These are phyloP conservation scores for Pythium pyrilobum DNA, from an alignment of 352 stramenopile species.

Conservation along the genomic window DNA sequence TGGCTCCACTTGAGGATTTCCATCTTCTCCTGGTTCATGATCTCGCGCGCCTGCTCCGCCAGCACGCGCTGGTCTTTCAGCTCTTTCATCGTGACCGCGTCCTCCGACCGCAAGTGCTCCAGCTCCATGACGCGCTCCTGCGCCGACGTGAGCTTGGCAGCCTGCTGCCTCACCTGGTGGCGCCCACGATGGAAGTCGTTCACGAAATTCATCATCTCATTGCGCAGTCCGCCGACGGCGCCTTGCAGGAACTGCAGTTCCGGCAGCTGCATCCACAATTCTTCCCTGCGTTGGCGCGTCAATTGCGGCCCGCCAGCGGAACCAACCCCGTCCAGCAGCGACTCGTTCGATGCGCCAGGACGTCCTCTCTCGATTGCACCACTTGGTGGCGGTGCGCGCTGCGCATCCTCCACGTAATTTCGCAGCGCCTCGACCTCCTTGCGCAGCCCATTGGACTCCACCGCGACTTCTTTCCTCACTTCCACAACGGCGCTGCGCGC, in stretches of 20 bases:
- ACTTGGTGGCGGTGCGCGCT: constrained; percentile 1
- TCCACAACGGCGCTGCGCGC: constrained; percentile 16
- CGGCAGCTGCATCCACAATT: constrained; percentile 18
- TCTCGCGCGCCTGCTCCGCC: constrained; percentile 56
- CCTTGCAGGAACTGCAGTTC: constrained; percentile 52
- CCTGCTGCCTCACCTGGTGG: constrained; percentile 30
- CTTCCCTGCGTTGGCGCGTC: constrained; percentile 8
- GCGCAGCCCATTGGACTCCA: constrained; percentile 29
- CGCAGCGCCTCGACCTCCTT: constrained; percentile 40
- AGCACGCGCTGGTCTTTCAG: constrained; percentile 36
- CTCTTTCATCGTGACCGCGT: constrained; percentile 31
- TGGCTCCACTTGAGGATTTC: constrained; percentile 63
- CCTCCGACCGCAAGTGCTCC: constrained; percentile 34
- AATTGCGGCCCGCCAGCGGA: neutral
- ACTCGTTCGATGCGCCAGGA: neutral
- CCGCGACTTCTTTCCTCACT: constrained; percentile 18
- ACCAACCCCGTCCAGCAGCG: neutral
- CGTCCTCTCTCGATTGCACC: neutral
- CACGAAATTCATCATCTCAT: constrained; percentile 43
- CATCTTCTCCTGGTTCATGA: constrained; percentile 48
- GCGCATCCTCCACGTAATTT: constrained; percentile 37
- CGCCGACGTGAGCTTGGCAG: constrained; percentile 26
- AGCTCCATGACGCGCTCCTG: constrained; percentile 30
- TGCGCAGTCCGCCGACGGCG: constrained; percentile 35
- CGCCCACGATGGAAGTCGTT: constrained; percentile 39